These are phyloP conservation scores for Conoideocrella luteorostrata DNA, from an alignment of 2,329 filamentous ascomycete species.

Conservation along the genomic window DNA sequence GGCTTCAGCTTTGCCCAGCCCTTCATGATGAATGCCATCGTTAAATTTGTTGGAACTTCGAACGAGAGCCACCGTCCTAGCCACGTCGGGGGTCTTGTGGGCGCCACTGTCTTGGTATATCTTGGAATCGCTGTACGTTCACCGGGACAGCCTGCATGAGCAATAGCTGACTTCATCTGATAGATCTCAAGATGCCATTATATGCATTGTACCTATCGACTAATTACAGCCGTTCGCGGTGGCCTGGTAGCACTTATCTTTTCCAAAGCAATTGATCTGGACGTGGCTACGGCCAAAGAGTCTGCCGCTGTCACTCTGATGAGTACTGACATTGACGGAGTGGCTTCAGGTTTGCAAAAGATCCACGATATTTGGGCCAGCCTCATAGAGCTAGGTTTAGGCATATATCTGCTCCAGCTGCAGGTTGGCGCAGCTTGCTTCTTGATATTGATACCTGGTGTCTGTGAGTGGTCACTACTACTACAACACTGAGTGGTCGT, in stretches of 20 bases:
- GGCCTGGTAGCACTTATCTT: slow-evolving; percentile 28
- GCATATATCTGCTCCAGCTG: slow-evolving; percentile 38
- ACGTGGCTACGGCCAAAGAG: slow-evolving; percentile 27
- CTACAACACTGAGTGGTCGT: no score
- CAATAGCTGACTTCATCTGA: slow-evolving; percentile 6
- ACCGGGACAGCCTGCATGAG: slow-evolving; percentile 12
- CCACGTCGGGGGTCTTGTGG: slow-evolving; percentile 36
- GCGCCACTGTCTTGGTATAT: slow-evolving; percentile 33
- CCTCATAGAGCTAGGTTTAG: slow-evolving; percentile 35
- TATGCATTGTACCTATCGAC: background rate
- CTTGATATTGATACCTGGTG: slow-evolving; percentile 17
- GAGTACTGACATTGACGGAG: slow-evolving; percentile 40
- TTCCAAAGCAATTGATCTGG: slow-evolving; percentile 24
- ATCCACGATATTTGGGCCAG: slow-evolving; percentile 37
- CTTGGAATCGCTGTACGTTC: slow-evolving; percentile 32
- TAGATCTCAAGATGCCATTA: slow-evolving; percentile 21
- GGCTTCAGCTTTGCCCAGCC: slow-evolving; percentile 32
- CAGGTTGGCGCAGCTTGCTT: slow-evolving; percentile 42
- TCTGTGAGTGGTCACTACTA: no score
- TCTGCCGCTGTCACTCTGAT: slow-evolving; percentile 39
- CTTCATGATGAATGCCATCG: slow-evolving; percentile 33
- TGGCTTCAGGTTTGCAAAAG: slow-evolving; percentile 24
- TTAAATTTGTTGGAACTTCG: slow-evolving; percentile 29
- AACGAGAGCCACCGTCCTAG: slow-evolving; percentile 12
- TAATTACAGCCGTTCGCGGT: slow-evolving; percentile 17